Percentiles rank a stretch among this genome's conserved stretches.
phyloP scores from a whole-genome alignment of 2,329 filamentous ascomycete species.

The Rutstroemia sp. region DNA sequence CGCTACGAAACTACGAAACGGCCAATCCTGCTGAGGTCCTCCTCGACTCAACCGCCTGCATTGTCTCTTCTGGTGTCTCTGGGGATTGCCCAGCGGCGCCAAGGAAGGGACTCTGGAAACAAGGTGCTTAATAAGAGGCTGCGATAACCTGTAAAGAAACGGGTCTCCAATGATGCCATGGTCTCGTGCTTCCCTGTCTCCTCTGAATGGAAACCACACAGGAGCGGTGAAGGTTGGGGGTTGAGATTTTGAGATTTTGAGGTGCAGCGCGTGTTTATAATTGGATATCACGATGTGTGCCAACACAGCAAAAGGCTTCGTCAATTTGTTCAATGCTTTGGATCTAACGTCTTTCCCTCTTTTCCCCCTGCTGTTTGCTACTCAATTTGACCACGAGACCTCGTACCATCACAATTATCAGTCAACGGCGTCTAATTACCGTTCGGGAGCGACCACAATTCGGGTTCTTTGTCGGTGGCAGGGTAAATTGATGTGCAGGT shows the following conservation, averaged over 20 bases:
- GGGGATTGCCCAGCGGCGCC: background rate
- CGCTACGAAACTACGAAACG: too few species aligned
- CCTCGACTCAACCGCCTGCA: too few species aligned
- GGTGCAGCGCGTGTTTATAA: background rate
- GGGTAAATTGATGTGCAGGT: background rate
- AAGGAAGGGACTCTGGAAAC: background rate
- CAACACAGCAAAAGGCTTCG: slow-evolving; percentile 5
- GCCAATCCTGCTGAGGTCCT: too few species aligned
- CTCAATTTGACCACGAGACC: slow-evolving; percentile 4
- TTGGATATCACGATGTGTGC: slow-evolving; percentile 6
- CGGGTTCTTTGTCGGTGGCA: background rate
- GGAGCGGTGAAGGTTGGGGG: slow-evolving; percentile 3
- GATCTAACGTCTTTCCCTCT: background rate
- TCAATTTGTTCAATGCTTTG: background rate
- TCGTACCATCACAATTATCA: background rate
- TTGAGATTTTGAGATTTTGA: background rate
- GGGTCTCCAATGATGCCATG: background rate
- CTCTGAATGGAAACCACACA: background rate
- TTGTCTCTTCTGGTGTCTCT: background rate
- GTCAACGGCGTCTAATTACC: slow-evolving; percentile 1
- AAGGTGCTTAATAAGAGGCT: background rate
- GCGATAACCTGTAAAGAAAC: background rate
- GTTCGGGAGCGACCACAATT: background rate
- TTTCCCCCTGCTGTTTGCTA: background rate
- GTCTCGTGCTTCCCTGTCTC: slow-evolving; percentile 2